Percentiles rank a stretch among this genome's conserved stretches.
phyloP scores from a whole-genome alignment of 805 yeast genomes.

The Starmerella bombicola region DNA sequence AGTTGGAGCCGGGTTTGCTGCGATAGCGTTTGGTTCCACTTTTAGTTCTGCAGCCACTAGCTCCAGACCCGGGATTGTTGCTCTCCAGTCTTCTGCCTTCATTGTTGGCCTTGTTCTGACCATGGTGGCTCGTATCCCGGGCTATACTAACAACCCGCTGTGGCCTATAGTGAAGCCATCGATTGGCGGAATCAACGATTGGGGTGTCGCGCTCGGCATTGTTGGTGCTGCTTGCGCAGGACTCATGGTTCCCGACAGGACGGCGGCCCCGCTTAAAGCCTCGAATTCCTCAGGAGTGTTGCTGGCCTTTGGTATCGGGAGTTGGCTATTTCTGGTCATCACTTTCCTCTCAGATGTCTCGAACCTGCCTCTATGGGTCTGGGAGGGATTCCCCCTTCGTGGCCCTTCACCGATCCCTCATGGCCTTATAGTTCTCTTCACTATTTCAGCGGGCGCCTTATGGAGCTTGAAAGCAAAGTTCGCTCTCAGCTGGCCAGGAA shows the following conservation, averaged over 20 bases:
- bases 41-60: constrained; percentile 31
- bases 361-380: constrained; percentile 82
- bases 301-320: constrained; percentile 56
- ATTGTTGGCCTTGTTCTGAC: constrained; percentile 62
- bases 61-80: constrained; percentile 23
- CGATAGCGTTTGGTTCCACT: constrained; percentile 47
- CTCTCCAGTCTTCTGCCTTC: constrained; percentile 41
- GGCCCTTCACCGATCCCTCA: constrained; percentile 86
- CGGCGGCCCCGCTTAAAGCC: neutral
- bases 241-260: constrained; percentile 16
- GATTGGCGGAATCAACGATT: constrained; percentile 75
- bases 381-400: constrained; percentile 84
- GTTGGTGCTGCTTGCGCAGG: constrained; percentile 49
- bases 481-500: constrained; percentile 29
- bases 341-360: constrained; percentile 75
- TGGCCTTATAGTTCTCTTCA: constrained; percentile 49
- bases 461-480: constrained; percentile 32
- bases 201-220: constrained; percentile 55
- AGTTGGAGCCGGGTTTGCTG: constrained; percentile 52
- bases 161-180: constrained; percentile 87
- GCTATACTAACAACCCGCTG: constrained; percentile 78
- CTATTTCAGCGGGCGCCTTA: constrained; percentile 47
- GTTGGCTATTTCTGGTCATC: constrained; percentile 55
- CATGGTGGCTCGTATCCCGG: constrained; percentile 59
- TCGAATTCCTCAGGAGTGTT: constrained; percentile 33